These are phyloP conservation scores for Arachis hypogaea DNA, from an alignment of 306 rosid species.

Conservation along the genomic window DNA sequence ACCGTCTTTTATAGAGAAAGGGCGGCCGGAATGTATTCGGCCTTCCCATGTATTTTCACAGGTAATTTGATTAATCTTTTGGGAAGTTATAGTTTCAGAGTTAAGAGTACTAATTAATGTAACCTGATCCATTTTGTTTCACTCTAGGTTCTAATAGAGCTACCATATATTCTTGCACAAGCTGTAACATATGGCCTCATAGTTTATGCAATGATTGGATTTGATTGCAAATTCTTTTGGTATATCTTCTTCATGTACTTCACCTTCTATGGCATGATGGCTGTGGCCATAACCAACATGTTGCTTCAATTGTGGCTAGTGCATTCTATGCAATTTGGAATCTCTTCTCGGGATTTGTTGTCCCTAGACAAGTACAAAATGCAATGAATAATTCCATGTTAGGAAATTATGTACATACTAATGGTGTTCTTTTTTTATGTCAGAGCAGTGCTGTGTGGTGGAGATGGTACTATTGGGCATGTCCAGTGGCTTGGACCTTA, in stretches of 20 bases:
- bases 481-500: constrained; percentile 73
- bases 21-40: constrained; percentile 82
- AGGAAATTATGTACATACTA: neutral
- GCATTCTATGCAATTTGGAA: constrained; percentile 66
- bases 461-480: constrained; percentile 78
- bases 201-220: constrained; percentile 72
- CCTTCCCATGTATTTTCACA: constrained; percentile 67
- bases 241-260: constrained; percentile 67
- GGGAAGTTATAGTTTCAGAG: neutral
- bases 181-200: constrained; percentile 50
- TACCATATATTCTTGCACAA: constrained; percentile 67
- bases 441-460: constrained; percentile 78
- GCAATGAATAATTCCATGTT: neutral
- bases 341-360: constrained; percentile 70
- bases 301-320: constrained; percentile 58
- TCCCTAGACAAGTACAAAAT: constrained; percentile 48
- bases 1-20: constrained; percentile 74
- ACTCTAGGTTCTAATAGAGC: constrained; percentile 67
- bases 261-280: constrained; percentile 78
- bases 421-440: neutral
- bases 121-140: neutral
- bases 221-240: constrained; percentile 71
- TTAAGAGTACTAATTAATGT: neutral
- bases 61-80: constrained; percentile 37
- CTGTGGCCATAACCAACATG: constrained; percentile 66